Evolutionary conservation across 2,329 filamentous ascomycete genomes (phyloP), one percentile per base, ranked within the genome.

Genomic region (Ophiocordyceps unilateralis): DNA sequence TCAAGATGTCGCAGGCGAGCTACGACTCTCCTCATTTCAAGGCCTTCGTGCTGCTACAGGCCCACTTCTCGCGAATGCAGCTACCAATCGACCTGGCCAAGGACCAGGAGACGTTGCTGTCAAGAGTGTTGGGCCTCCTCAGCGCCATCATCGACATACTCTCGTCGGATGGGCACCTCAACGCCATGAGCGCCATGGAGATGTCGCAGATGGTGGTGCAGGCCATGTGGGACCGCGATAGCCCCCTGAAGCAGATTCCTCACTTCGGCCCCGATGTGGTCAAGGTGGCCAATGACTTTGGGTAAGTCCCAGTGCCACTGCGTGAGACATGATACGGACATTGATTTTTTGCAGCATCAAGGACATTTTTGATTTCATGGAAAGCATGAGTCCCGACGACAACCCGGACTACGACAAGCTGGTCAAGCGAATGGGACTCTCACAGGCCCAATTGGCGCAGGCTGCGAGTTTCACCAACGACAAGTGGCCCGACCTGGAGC

Each of bases 161-260:
- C 30, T 94, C 87, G 10, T 95, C 88, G 1, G 88, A 98, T 53
- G 91, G 89, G 14, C 86, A 95, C 54, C 72, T 98, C 48, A 98
- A 98, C 57, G 89, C 91, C 46, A 93, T 95, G 81, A 88, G 82
- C 54, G 91, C 91, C 23, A 98, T 98, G 89, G 91, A 98, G 61
- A 86, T 98, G 75, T 93, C 85, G 12, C 91, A 98, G 58, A 98
- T 98, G 91, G 85, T 93, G 43, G 88, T 98, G 3, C 91, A 98
- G 64, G 88, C 83, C 41, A 94, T 96, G 85, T 98, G 91, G 91
- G 89, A 98, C 64, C 83, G 88, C 45, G 91, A 98, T 60, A 93
- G 84, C 54, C 88, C 91, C 34, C 72, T 98, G 51, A 95, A 95
- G 67, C 91, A 98, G 63, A 95, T 98, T 55, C 91, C 91, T 51